Conservation (phyloP, 495 filamentous ascomycete genomes). For the Thermochaetoides thermophila region DNA sequence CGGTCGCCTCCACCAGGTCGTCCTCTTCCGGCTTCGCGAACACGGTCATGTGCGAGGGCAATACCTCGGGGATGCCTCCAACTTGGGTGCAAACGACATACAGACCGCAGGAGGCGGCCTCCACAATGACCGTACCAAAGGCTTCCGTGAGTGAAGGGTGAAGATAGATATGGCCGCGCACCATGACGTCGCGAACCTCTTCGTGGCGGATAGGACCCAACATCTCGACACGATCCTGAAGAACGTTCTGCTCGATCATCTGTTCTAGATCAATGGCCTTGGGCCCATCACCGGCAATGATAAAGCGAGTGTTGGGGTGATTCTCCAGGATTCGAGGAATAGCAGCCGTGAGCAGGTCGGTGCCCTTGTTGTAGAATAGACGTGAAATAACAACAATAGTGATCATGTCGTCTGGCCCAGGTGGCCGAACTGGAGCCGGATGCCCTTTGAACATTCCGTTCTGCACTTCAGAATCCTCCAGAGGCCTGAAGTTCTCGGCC, state of each 20-base stretch:
- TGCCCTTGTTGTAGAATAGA: conserved; percentile 98
- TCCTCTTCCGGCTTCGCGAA: conserved; percentile 90
- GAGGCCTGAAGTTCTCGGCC: conserved; percentile 82
- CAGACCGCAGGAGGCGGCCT: conserved; percentile 85
- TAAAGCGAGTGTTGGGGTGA: conserved; percentile 88
- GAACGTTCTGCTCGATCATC: conserved; percentile 90
- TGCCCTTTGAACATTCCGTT: conserved; percentile 1
- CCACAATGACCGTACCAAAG: conserved; percentile 94
- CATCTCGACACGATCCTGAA: conserved; percentile 87
- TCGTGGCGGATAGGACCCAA: conserved; percentile 86
- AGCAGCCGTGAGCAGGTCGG: conserved; percentile 82
- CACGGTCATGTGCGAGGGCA: conserved; percentile 86
- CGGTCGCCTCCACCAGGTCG: conserved; percentile 70
- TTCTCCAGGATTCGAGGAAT: conserved; percentile 81
- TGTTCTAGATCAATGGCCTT: conserved; percentile 97
- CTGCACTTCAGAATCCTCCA: conserved; percentile 25
- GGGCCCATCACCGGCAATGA: conserved; percentile 88
- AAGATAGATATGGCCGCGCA: conserved; percentile 88
- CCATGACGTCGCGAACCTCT: conserved; percentile 97
- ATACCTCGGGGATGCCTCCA: conserved; percentile 88
- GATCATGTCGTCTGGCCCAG: conserved; percentile 73
- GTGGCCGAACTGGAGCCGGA: conserved; percentile 28
- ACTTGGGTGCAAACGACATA: conserved; percentile 96
- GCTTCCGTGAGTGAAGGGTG: conserved; percentile 92
- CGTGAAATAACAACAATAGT: conserved; percentile 96